A percentile compares a stretch with the other conserved stretches of the same genome.
Evolutionary conservation across 108 stramenopile species (phyloP).

Genomic region (Chaetoceros tenuissimus): DNA sequence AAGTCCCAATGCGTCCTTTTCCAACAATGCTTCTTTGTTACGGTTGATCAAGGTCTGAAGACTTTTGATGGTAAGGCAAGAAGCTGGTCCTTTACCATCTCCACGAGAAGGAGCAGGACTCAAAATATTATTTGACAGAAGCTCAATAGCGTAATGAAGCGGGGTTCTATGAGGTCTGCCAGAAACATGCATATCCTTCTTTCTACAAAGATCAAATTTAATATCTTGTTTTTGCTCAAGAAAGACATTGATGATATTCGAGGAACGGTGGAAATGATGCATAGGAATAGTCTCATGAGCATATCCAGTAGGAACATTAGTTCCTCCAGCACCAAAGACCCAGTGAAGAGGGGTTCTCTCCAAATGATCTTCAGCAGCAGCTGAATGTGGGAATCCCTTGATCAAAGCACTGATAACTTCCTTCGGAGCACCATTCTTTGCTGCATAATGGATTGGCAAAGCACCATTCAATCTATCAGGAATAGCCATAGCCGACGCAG

Average conservation of each 20-base stretch:
- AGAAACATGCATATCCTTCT: neutral
- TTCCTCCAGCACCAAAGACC: constrained; percentile 13
- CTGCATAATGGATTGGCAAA: constrained; percentile 50
- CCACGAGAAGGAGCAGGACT: neutral
- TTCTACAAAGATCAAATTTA: neutral
- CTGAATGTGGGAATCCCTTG: constrained; percentile 23
- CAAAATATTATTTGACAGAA: neutral
- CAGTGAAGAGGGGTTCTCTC: constrained; percentile 44
- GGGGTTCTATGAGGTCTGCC: neutral
- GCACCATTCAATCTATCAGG: constrained; percentile 38
- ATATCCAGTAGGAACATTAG: neutral
- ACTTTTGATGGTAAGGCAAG: constrained; percentile 15
- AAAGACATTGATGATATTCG: neutral
- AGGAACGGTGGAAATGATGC: neutral
- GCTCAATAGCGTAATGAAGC: neutral
- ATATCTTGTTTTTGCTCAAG: neutral
- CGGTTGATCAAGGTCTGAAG: constrained; percentile 31
- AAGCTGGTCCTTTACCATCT: constrained; percentile 5
- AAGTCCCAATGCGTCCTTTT: constrained; percentile 15
- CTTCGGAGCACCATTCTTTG: constrained; percentile 36
- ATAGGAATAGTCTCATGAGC: neutral
- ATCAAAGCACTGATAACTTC: constrained; percentile 25
- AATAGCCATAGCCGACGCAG: constrained; percentile 3
- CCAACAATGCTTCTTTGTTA: constrained; percentile 25
- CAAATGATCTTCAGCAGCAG: constrained; percentile 14